Percentiles rank a stretch among this genome's conserved stretches.
Conservation (phyloP, 2,329 filamentous ascomycete genomes). For the Ascomycota sp. region DNA sequence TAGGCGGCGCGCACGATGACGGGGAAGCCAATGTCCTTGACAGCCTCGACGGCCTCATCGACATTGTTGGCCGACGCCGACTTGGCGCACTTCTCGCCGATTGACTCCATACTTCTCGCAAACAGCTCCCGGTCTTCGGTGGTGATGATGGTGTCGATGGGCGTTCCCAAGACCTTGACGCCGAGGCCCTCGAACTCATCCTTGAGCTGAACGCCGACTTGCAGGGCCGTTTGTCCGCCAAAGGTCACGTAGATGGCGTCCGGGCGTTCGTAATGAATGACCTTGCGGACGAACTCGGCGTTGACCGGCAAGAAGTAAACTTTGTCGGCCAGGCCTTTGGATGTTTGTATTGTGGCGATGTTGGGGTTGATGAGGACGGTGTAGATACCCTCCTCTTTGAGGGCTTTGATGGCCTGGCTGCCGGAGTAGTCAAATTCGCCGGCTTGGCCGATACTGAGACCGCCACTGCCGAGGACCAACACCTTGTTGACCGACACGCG, state of each 20-base stretch:
- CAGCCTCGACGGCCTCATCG: constrained; percentile 70
- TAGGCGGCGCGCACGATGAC: constrained; percentile 95
- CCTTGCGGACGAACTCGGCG: constrained; percentile 89
- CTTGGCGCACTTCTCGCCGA: constrained; percentile 93
- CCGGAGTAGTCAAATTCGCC: constrained; percentile 98
- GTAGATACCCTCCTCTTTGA: constrained; percentile 96
- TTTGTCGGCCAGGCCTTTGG: constrained; percentile 91
- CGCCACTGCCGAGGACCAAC: constrained; percentile 78
- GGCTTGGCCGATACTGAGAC: constrained; percentile 89
- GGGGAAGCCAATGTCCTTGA: constrained; percentile 81
- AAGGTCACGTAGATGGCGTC: constrained; percentile 97
- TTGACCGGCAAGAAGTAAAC: constrained; percentile 97
- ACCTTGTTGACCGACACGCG: constrained; percentile 81
- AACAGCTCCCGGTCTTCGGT: constrained; percentile 96
- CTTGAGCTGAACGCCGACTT: constrained; percentile 90
- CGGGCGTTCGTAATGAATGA: constrained; percentile 81
- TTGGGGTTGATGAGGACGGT: constrained; percentile 97
- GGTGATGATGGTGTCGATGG: constrained; percentile 94
- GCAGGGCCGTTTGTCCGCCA: constrained; percentile 88
- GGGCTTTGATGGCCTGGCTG: constrained; percentile 90
- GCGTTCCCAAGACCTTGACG: constrained; percentile 84
- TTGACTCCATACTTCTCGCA: constrained; percentile 92
- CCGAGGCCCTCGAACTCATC: constrained; percentile 86
- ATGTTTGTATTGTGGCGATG: constrained; percentile 96
- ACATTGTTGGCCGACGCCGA: constrained; percentile 78